Conservation (phyloP, 1,139 yeast genomes). For the Debaryomycetaceae sp. region DNA sequence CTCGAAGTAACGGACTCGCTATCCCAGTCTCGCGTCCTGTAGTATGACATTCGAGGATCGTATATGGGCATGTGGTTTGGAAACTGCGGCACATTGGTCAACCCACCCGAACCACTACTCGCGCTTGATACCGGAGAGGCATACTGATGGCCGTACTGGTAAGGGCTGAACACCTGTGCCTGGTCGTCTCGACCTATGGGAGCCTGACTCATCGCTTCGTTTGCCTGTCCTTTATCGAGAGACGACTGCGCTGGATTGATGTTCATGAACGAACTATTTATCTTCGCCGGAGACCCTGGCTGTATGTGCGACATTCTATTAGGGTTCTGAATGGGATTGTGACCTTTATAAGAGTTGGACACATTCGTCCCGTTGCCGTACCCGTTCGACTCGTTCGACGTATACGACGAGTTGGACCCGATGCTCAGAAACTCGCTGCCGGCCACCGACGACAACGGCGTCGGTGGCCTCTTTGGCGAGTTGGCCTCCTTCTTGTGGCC, state of each 20-base stretch:
- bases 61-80: not conserved
- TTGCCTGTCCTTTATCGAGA: not conserved
- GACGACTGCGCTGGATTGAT: not conserved
- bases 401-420: conserved; percentile 32
- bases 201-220: not conserved
- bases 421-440: conserved; percentile 33
- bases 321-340: not conserved
- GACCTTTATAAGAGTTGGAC: not conserved
- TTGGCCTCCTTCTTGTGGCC: not conserved
- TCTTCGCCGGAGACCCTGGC: not conserved
- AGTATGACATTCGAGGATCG: no score
- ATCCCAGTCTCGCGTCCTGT: conserved; percentile 3
- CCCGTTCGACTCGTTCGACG: conserved; percentile 24
- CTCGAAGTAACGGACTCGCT: conserved; percentile 1
- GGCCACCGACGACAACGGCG: conserved; percentile 17
- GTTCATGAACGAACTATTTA: not conserved
- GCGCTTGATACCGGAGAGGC: not conserved
- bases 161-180: not conserved
- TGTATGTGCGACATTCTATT: not conserved
- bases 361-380: not conserved
- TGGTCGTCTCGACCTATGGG: not conserved
- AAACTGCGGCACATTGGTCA: not conserved
- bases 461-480: not conserved
- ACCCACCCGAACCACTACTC: not conserved
- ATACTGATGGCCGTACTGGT: not conserved